Evolutionary conservation across 164 flowering plant genomes (phyloP).

Genomic region (Nelumbo lutea): DNA sequence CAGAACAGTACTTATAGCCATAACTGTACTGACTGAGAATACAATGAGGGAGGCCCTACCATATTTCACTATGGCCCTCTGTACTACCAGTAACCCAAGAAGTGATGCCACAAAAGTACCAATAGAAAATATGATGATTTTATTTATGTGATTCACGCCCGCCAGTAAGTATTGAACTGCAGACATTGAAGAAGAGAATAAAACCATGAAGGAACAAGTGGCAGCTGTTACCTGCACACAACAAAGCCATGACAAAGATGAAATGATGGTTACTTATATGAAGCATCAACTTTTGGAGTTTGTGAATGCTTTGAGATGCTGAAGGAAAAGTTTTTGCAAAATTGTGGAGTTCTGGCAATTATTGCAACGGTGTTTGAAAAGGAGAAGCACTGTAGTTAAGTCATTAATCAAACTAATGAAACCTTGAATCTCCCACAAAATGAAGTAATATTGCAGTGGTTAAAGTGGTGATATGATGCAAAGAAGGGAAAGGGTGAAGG

Average conservation of each 20-base stretch:
- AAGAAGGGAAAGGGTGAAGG: too few relatives aligned
- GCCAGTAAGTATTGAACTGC: conserved; percentile 53
- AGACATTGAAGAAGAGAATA: conserved; percentile 73
- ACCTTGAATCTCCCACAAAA: too few relatives aligned
- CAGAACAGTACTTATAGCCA: conserved; percentile 58
- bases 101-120: conserved; percentile 49
- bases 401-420: too few relatives aligned
- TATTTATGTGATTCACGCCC: conserved; percentile 44
- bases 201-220: conserved; percentile 71
- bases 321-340: too few relatives aligned
- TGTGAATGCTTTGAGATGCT: too few relatives aligned
- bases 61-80: conserved; percentile 35
- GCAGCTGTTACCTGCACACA: conserved; percentile 56
- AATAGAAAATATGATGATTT: conserved; percentile 33
- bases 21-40: conserved; percentile 53
- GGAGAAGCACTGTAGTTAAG: too few relatives aligned
- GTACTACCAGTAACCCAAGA: conserved; percentile 43
- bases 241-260: not conserved
- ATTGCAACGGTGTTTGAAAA: too few relatives aligned
- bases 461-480: too few relatives aligned
- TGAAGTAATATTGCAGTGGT: too few relatives aligned
- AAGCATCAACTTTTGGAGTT: too few relatives aligned
- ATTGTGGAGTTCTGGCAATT: too few relatives aligned
- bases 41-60: conserved; percentile 63
- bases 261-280: not conserved